Evolutionary conservation across 257 asterid genomes (phyloP).

Genomic region (Solanum clarkiae): DNA sequence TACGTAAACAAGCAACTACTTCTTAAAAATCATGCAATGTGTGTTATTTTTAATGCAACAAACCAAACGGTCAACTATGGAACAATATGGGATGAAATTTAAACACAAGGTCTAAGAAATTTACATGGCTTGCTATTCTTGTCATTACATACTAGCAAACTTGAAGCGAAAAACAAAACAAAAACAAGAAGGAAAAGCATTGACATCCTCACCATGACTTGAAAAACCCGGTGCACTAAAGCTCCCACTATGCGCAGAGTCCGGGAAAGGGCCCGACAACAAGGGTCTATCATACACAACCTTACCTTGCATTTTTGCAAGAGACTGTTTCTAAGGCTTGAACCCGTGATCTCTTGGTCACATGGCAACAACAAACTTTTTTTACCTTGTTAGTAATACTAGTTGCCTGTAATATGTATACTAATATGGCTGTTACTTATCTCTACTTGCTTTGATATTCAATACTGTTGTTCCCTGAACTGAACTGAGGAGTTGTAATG

Average conservation of each 20-base stretch:
- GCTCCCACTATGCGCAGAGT: too few species aligned
- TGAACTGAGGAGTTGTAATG: slow-evolving; percentile 21
- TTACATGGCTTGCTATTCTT: neutral
- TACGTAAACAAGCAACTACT: neutral
- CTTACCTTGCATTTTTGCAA: too few species aligned
- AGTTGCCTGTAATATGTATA: neutral
- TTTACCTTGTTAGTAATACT: neutral
- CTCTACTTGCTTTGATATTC: slow-evolving; percentile 43
- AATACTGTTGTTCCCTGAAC: slow-evolving; percentile 39
- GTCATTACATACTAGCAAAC: neutral
- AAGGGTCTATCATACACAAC: too few species aligned
- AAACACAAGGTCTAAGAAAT: neutral
- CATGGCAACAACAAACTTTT: neutral
- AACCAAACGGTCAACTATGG: neutral
- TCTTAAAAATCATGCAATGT: neutral
- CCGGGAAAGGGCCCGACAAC: too few species aligned
- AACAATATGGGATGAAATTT: neutral
- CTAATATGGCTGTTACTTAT: neutral
- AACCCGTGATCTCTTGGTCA: too few species aligned
- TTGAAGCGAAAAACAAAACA: neutral
- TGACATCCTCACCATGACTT: neutral
- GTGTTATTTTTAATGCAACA: neutral
- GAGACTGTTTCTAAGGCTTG: too few species aligned
- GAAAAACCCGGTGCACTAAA: too few species aligned
- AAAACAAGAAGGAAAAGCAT: neutral